phyloP scores from a whole-genome alignment of 768 basidiomycete genomes.

The Sporobolomyces roseus region DNA sequence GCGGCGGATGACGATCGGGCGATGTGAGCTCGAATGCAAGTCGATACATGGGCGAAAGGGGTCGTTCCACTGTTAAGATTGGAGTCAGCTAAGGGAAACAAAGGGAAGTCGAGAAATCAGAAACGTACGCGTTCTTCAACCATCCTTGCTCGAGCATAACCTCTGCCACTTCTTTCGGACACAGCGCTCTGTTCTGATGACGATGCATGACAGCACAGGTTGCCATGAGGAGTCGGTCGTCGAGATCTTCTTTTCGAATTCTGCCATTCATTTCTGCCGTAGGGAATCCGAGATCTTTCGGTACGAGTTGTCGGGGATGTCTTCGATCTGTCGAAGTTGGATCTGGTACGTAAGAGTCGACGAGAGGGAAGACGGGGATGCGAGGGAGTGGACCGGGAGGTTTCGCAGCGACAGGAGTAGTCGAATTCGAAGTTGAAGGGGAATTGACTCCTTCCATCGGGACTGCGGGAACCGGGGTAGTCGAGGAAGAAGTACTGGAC shows the following conservation, averaged over 20 bases:
- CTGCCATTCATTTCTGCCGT: constrained; percentile 21
- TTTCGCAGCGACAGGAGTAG: neutral
- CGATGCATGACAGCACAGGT: constrained; percentile 35
- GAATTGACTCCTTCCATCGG: constrained; percentile 4
- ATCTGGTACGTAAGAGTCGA: constrained; percentile 37
- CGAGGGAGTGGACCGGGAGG: constrained; percentile 15
- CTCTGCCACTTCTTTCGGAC: constrained; percentile 45
- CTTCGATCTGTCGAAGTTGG: constrained; percentile 18
- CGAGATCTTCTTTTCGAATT: constrained; percentile 36
- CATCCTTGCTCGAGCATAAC: constrained; percentile 42
- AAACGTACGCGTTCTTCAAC: constrained; percentile 42
- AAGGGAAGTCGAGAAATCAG: neutral
- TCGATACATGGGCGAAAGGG: constrained; percentile 44
- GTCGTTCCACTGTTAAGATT: constrained; percentile 38
- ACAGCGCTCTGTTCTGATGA: constrained; percentile 43
- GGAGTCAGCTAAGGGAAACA: neutral
- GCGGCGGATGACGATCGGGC: constrained; percentile 22
- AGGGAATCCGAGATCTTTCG: constrained; percentile 37
- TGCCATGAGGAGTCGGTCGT: constrained; percentile 40
- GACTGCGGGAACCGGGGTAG: neutral
- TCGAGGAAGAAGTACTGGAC: neutral
- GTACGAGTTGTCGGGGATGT: constrained; percentile 35
- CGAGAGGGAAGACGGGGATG: constrained; percentile 38
- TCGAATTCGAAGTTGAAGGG: neutral
- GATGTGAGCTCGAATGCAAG: constrained; percentile 44